Conservation (phyloP, 2,329 filamentous ascomycete genomes). For the Epichloe brachyelytri region DNA sequence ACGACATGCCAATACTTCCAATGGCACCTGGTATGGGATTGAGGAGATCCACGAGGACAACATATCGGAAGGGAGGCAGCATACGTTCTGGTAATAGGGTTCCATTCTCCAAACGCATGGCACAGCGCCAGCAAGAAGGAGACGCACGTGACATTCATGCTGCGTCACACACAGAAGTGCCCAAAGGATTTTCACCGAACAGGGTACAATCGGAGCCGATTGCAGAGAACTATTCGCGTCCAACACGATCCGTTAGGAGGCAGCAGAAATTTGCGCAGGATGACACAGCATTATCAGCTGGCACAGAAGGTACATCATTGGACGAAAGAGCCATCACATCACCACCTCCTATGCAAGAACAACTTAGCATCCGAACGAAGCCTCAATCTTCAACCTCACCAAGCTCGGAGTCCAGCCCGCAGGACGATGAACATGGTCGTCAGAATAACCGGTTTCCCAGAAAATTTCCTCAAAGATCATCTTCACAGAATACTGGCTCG, state of each 20-base stretch:
- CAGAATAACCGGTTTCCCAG: constrained; percentile 14
- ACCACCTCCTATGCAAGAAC: constrained; percentile 16
- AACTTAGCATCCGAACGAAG: constrained; percentile 21
- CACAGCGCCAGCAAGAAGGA: constrained; percentile 47
- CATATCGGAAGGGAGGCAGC: constrained; percentile 76
- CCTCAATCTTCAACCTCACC: constrained; percentile 20
- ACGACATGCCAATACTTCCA: constrained; percentile 80
- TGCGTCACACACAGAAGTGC: constrained; percentile 29
- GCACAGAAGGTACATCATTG: constrained; percentile 28
- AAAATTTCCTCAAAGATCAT: constrained; percentile 39
- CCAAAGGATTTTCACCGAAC: constrained; percentile 38
- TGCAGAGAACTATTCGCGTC: constrained; percentile 49
- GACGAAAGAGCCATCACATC: constrained; percentile 12
- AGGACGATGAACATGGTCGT: constrained; percentile 25
- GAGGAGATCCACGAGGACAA: constrained; percentile 81
- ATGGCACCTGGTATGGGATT: constrained; percentile 65
- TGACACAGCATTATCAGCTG: constrained; percentile 28
- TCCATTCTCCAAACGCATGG: constrained; percentile 60
- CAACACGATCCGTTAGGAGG: constrained; percentile 31
- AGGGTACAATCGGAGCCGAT: constrained; percentile 60
- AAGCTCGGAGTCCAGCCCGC: constrained; percentile 45
- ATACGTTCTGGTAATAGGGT: constrained; percentile 64
- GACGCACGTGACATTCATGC: constrained; percentile 24
- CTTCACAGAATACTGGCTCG: constrained; percentile 36
- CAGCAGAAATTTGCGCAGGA: constrained; percentile 37